Conservation (phyloP, 805 yeast species). For the Suhomyces pyralidae region DNA sequence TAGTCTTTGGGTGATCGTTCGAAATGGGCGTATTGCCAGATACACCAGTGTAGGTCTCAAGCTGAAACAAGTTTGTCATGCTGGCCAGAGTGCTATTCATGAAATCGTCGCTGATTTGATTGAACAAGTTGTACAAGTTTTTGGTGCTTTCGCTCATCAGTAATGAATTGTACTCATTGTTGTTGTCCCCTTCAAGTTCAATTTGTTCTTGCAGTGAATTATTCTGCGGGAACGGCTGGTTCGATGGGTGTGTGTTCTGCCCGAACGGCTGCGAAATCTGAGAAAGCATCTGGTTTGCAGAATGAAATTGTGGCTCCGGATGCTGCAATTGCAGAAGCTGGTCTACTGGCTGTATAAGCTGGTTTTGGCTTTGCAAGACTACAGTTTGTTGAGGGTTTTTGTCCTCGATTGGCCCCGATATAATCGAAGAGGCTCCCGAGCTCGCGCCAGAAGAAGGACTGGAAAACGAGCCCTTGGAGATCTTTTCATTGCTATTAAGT, state of each 20-base stretch:
- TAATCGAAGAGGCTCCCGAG: neutral
- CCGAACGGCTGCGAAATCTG: neutral
- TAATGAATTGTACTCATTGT: neutral
- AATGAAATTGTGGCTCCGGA: neutral
- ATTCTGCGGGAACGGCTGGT: neutral
- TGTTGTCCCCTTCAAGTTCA: neutral
- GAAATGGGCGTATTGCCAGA: neutral
- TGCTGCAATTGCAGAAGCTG: neutral
- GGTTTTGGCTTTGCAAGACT: neutral
- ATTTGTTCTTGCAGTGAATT: neutral
- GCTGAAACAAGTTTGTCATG: conserved; percentile 21
- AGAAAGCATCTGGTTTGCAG: neutral
- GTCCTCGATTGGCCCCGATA: neutral
- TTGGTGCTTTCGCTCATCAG: conserved; percentile 27
- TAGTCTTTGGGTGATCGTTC: neutral
- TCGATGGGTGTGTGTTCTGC: neutral
- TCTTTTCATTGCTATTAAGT: neutral
- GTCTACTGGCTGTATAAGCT: too few species aligned
- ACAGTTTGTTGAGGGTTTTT: neutral
- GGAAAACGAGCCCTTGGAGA: neutral
- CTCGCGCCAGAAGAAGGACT: neutral
- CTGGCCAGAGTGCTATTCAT: conserved; percentile 1
- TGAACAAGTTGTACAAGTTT: conserved; percentile 28
- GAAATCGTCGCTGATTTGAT: conserved; percentile 24
- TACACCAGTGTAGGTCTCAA: conserved; percentile 9